Evolutionary conservation across 768 basidiomycete genomes (phyloP), one percentile per base, ranked within the genome.

Genomic region (Boletellus ananas): DNA sequence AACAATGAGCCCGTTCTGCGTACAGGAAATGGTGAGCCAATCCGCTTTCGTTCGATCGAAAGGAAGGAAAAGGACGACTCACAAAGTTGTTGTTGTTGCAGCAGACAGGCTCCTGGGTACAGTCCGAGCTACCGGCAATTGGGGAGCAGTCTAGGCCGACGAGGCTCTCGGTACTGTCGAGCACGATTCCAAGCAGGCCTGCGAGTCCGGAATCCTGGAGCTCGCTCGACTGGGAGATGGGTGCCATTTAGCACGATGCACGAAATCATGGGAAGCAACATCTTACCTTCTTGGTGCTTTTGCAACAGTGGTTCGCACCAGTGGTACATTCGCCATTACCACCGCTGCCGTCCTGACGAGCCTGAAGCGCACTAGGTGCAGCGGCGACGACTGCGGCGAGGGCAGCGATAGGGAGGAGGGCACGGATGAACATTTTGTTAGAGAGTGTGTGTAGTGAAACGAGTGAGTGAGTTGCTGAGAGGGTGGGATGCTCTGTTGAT

Each of bases 311-410:
- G 3, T 45, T 9, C 1, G 39, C 4, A 6, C 60, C 57, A 0
- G 54, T 59, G 44, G 49, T 33, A 13, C 60, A 62, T 13, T 49
- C 11, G 4, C n/a, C n/a, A n/a, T n/a, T n/a, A n/a, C n/a, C n/a
- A n/a, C n/a, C n/a, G n/a, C n/a, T n/a, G n/a, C n/a, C n/a, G n/a
- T 13, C 17, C 11, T 29, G 23, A 10, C 56, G 52, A 0, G n/a
- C 20, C 13, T 31, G 14, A 12, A 41, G 27, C 23, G 20, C 49
- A 25, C 6, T 17, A 20, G 35, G 29, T 37, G 39, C 18, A 10
- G 49, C 59, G 2, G 36, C 41, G 4, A 29, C 58, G 3, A 46
- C 27, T 14, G 42, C 51, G 11, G 9, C 47, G 38, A 59, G 47
- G 5, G 53, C 53, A 37, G 38, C 58, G 29, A 59, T 4, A 33